Base-by-base conservation (phyloP, 2,329 filamentous ascomycete species). In the Cercospora nicotianae region DNA sequence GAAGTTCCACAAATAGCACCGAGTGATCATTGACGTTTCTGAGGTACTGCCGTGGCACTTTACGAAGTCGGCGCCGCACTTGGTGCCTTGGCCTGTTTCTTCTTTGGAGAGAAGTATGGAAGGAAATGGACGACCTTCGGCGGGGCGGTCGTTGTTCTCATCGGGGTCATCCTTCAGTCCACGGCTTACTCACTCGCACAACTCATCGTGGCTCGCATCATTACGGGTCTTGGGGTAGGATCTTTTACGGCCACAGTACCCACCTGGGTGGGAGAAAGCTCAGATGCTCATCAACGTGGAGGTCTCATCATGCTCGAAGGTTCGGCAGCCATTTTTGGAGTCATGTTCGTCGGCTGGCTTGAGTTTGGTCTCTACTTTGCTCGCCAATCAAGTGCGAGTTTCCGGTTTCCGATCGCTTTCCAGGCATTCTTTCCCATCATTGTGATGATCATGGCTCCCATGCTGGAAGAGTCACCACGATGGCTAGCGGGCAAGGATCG, bases 131-230 rank as follows among this genome's bases (percentile, higher is more conserved):
- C 78, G 1, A 83, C 83, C 57, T 80, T 82, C 55, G 69, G 75
- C 1, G 81, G 79, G 10, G 79, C 76, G 12, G 31, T 72, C 7
- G 74, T 79, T 62, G 81, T 81, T 73, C 78, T 81, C 12, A 61
- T 82, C 10, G 81, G 81, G 12, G 78, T 79, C 1, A 73, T 80
- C 30, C 77, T 82, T 4, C 80, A 81, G 59, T 70, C 79, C 12
- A 74, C 77, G 7, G 60, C 76, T 1, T 78, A 77, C 16, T 78
- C 80, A 0, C 62, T 77, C 1, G 80, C 82, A 12, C 84, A 86
- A 69, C 83, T 85, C 74, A 84, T 85, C 66, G 75, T 85, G 60
- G 84, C 84, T 12, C 80, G 84, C 59, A 80, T 83, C 16, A 79
- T 86, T 58, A 85, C 83, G 7, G 70, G 69, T 65, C 75, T 86